These are phyloP conservation scores for Candida sp. DNA, from an alignment of 1,139 yeast species.

Conservation along the genomic window DNA sequence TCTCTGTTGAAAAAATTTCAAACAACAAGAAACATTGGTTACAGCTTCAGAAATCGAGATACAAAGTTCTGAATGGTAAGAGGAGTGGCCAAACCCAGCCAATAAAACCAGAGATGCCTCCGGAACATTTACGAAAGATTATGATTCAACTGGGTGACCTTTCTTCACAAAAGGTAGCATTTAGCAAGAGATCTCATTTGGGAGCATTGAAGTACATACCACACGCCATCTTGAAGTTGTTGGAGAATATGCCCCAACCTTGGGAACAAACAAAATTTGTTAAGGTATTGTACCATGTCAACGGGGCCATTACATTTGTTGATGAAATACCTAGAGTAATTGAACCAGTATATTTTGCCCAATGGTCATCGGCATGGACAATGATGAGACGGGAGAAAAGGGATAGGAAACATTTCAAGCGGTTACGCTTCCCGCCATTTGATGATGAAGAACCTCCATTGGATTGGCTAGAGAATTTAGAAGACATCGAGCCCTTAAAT, in stretches of 20 bases:
- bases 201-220: conserved; percentile 96
- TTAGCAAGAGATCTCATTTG: conserved; percentile 82
- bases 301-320: conserved; percentile 96
- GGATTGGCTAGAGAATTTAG: conserved; percentile 76
- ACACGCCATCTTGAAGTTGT: conserved; percentile 82
- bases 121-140: conserved; percentile 87
- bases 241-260: conserved; percentile 98
- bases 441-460: conserved; percentile 97
- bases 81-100: conserved; percentile 48
- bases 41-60: conserved; percentile 59
- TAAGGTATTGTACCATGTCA: conserved; percentile 79
- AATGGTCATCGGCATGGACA: conserved; percentile 94
- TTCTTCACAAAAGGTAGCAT: conserved; percentile 75
- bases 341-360: conserved; percentile 89
- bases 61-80: conserved; percentile 22
- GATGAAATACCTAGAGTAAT: conserved; percentile 90
- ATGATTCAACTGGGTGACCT: conserved; percentile 85
- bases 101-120: conserved; percentile 84
- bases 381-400: conserved; percentile 93
- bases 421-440: conserved; percentile 93
- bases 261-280: conserved; percentile 93
- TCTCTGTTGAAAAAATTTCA: conserved; percentile 22
- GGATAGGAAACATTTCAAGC: conserved; percentile 83
- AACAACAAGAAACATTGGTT: conserved; percentile 61
- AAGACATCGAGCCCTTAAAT: conserved; percentile 68